Percentiles rank a stretch among this genome's conserved stretches.
These are phyloP conservation scores for Fusarium sp. DNA, from an alignment of 2,329 filamentous ascomycete species.

Conservation along the genomic window DNA sequence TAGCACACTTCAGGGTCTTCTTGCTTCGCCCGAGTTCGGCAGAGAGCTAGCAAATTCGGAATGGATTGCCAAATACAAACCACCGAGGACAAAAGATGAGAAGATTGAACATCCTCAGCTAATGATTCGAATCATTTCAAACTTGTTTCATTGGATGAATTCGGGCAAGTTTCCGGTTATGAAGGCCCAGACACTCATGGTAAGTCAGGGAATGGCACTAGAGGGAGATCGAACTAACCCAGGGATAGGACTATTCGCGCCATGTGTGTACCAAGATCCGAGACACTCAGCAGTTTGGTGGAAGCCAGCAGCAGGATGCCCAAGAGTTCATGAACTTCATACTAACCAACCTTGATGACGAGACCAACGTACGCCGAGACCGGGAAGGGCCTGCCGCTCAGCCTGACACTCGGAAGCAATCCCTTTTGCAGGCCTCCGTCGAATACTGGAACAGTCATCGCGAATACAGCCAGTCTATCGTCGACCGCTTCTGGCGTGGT, in stretches of 20 bases:
- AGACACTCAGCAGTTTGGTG: conserved; percentile 66
- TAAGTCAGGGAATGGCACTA: conserved; percentile 49
- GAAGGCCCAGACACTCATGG: conserved; percentile 66
- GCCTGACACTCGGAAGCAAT: conserved; percentile 48
- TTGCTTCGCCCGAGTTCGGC: conserved; percentile 75
- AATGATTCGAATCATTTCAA: conserved; percentile 67
- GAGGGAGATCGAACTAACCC: conserved; percentile 36
- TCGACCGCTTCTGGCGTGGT: conserved; percentile 82
- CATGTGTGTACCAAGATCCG: conserved; percentile 49
- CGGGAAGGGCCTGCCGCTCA: conserved; percentile 46
- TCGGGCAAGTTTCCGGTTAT: conserved; percentile 60
- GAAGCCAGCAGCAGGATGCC: conserved; percentile 84
- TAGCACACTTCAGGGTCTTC: conserved; percentile 84
- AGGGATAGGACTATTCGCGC: conserved; percentile 62
- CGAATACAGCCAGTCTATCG: conserved; percentile 75
- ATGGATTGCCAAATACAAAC: conserved; percentile 71
- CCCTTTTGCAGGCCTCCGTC: conserved; percentile 65
- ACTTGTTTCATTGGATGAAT: conserved; percentile 66
- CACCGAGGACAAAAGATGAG: conserved; percentile 70
- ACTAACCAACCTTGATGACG: conserved; percentile 82
- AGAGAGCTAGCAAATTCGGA: conserved; percentile 67
- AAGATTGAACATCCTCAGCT: conserved; percentile 63
- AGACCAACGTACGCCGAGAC: conserved; percentile 74
- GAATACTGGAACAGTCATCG: conserved; percentile 79
- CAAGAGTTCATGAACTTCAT: conserved; percentile 90